Evolutionary conservation across 768 basidiomycete genomes (phyloP), one percentile per base, ranked within the genome.

Genomic region (Russula compacta): DNA sequence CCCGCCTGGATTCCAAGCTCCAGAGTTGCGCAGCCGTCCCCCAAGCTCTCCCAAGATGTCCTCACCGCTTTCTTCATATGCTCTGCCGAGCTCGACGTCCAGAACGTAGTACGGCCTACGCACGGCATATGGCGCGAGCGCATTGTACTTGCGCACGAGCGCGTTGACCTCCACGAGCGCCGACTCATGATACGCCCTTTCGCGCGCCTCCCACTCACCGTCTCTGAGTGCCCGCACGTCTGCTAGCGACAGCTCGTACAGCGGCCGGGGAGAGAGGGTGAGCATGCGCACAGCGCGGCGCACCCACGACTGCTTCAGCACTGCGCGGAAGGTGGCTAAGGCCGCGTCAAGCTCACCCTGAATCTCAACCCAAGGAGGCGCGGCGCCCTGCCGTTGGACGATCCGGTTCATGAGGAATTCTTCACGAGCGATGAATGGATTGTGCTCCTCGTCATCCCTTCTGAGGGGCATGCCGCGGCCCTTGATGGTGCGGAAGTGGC

Each of bases 391-490:
- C 53, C 83, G 77, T 68, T 89, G 85, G 7, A 93, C 80, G 60
- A 92, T 90, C 12, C 91, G 82, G 66, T 92, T 94, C 85, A 93
- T 84, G 51, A 93, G 74, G 66, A 86, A 89, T 69, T 92, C 90
- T 66, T 89, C 87, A 8, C 86, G 78, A 7, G 80, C 80, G 61
- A 94, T 85, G 71, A 82, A 84, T 11, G 81, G 83, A 66, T 85
- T 84, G n/a, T 72, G 69, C 61, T 82, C 81, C 29, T 81, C 80
- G 1, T 66, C 71, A 52, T 74, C 70, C 42, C 71, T 67, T 1
- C 68, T 65, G 5, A 85, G 71, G 1, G 82, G 83, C 68, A 79
- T 75, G 0, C 83, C 83, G 46, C 84, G 78, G 1, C 90, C 91
- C 68, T 83, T 82, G 42, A 92, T 75, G n/a, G 75, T 75, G n/a